phyloP scores from a whole-genome alignment of 1,139 yeast genomes.

The Saccharomyces pastorianus region DNA sequence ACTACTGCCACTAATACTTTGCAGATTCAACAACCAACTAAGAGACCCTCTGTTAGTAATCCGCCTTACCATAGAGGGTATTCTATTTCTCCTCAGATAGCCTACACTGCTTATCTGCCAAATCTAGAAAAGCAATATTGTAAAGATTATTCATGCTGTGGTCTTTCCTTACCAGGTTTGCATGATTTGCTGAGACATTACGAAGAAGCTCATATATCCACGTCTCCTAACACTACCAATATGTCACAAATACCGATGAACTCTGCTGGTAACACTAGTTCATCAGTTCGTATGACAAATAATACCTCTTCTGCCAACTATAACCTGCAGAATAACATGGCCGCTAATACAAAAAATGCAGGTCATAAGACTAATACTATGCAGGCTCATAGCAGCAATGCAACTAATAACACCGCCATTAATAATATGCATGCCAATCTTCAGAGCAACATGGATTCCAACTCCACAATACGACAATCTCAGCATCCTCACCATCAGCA shows the following conservation, averaged over 20 bases:
- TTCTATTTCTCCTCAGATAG: slow-evolving; percentile 4
- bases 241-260: slow-evolving; percentile 11
- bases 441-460: neutral
- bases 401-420: slow-evolving; percentile 6
- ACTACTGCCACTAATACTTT: neutral
- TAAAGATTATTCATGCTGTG: slow-evolving; percentile 94
- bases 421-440: slow-evolving; percentile 2
- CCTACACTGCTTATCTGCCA: slow-evolving; percentile 50
- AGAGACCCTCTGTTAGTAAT: slow-evolving; percentile 5
- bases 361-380: neutral
- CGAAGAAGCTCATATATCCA: slow-evolving; percentile 90
- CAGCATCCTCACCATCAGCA: slow-evolving; percentile 3
- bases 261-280: slow-evolving; percentile 1
- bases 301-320: neutral
- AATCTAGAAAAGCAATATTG: slow-evolving; percentile 93
- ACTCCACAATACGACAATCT: neutral
- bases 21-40: neutral
- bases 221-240: slow-evolving; percentile 38
- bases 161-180: slow-evolving; percentile 79
- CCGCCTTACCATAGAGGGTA: neutral
- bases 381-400: slow-evolving; percentile 1
- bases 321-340: neutral
- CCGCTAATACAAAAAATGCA: neutral
- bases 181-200: slow-evolving; percentile 91
- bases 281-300: slow-evolving; percentile 3